A percentile compares a stretch with the other conserved stretches of the same genome.
phyloP scores from a whole-genome alignment of 2,329 filamentous ascomycete genomes.

The Talaromyces sp. region DNA sequence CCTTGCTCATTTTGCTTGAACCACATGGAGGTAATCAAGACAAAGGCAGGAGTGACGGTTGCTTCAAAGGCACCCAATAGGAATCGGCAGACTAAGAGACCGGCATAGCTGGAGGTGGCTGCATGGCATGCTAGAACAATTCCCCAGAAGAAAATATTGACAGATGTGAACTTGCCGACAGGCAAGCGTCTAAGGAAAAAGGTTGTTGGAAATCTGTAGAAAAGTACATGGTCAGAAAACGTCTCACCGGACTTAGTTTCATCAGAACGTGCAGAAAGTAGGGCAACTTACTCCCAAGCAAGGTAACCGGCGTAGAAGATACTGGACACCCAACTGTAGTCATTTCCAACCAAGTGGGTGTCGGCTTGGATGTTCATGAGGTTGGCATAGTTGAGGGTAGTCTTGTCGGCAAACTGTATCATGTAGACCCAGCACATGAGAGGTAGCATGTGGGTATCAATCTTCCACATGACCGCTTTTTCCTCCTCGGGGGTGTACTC shows the following conservation, averaged over 20 bases:
- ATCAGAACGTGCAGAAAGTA: too few relatives aligned
- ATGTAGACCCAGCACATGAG: not conserved
- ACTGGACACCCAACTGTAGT: conserved; percentile 54
- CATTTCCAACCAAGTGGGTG: conserved; percentile 44
- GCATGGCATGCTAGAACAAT: conserved; percentile 45
- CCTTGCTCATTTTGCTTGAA: conserved; percentile 49
- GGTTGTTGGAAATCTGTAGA: conserved; percentile 47
- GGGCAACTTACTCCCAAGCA: conserved; percentile 42
- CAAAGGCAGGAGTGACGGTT: conserved; percentile 37
- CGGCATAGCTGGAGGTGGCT: conserved; percentile 37
- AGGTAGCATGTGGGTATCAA: not conserved
- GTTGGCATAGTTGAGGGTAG: conserved; percentile 52
- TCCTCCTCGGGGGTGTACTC: not conserved
- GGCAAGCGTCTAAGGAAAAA: conserved; percentile 45
- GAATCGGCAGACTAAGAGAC: conserved; percentile 45
- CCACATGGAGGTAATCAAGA: conserved; percentile 57
- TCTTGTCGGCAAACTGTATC: conserved; percentile 46
- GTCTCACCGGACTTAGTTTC: too few relatives aligned
- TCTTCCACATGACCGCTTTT: not conserved
- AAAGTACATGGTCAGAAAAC: conserved; percentile 19
- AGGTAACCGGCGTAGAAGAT: conserved; percentile 57
- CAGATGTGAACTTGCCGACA: conserved; percentile 43
- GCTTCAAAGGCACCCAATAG: conserved; percentile 44
- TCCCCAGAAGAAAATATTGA: conserved; percentile 28
- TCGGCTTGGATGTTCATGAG: conserved; percentile 50